phyloP scores from a whole-genome alignment of 164 flowering plant genomes.

The Vitis cinerea region DNA sequence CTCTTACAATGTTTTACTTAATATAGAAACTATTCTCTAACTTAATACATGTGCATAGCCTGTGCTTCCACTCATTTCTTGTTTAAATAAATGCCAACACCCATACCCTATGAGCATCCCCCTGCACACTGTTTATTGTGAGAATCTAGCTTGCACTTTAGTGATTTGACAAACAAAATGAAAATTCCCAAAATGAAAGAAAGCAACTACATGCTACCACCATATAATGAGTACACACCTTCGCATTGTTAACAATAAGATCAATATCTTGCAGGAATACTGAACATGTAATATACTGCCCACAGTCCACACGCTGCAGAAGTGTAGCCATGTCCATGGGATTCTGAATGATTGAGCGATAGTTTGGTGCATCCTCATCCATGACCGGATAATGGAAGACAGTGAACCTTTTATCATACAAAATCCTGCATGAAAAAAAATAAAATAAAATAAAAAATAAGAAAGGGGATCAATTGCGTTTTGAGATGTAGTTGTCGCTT shows the following conservation, averaged over 20 bases:
- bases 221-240: conserved; percentile 40
- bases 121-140: too few relatives aligned
- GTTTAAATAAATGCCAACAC: background rate
- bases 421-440: conserved; percentile 56
- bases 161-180: background rate
- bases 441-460: conserved; percentile 1
- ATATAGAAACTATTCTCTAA: too few relatives aligned
- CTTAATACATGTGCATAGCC: too few relatives aligned
- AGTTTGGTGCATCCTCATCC: conserved; percentile 99
- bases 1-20: too few relatives aligned
- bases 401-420: conserved; percentile 89
- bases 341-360: conserved; percentile 78
- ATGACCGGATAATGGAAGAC: conserved; percentile 92
- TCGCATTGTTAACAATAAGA: conserved; percentile 86
- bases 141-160: background rate
- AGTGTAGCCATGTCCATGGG: conserved; percentile 96
- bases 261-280: conserved; percentile 82
- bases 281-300: conserved; percentile 78
- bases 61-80: too few relatives aligned
- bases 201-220: background rate
- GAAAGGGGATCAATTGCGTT: background rate
- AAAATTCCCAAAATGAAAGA: background rate
- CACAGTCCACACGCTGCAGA: conserved; percentile 88
- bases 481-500: background rate
- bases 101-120: background rate